Evolutionary conservation across 1,139 yeast genomes (phyloP).

Genomic region (Blastobotrys malaysiensis): DNA sequence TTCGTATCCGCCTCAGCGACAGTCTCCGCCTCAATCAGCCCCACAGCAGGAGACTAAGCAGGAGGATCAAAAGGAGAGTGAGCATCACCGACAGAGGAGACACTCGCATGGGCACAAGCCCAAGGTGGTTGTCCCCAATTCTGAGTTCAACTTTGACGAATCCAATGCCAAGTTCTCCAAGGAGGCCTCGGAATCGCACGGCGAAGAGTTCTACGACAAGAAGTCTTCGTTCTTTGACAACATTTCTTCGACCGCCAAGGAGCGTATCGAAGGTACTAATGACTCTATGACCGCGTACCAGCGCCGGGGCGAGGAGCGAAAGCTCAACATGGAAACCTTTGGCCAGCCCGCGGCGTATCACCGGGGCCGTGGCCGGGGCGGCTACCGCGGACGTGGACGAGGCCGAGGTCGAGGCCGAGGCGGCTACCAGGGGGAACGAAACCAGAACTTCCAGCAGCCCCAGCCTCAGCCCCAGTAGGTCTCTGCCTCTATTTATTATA

Average conservation of each 20-base stretch:
- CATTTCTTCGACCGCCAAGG: constrained; percentile 52
- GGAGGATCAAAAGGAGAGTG: constrained; percentile 7
- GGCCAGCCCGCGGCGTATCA: constrained; percentile 45
- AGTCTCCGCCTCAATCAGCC: constrained; percentile 29
- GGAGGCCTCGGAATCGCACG: constrained; percentile 20
- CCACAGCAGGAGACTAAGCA: constrained; percentile 37
- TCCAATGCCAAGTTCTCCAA: constrained; percentile 50
- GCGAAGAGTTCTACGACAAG: constrained; percentile 50
- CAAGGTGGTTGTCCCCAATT: constrained; percentile 38
- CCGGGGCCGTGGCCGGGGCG: constrained; percentile 35
- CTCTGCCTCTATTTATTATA: constrained; percentile 1
- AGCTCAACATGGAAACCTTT: constrained; percentile 60
- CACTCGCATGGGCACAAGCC: constrained; percentile 6
- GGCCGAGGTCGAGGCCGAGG: constrained; percentile 35
- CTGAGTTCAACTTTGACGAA: constrained; percentile 61
- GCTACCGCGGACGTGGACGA: constrained; percentile 28
- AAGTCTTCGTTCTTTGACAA: constrained; percentile 77
- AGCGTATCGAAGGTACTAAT: constrained; percentile 31
- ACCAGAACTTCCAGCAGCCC: constrained; percentile 1
- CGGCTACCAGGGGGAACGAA: constrained; percentile 12
- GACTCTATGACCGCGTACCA: constrained; percentile 32
- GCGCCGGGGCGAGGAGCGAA: constrained; percentile 61
- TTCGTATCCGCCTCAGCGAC: constrained; percentile 17
- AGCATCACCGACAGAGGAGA: constrained; percentile 7
- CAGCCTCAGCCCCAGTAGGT: not conserved